A percentile compares a stretch with the other conserved stretches of the same genome.
Evolutionary conservation across 306 rosid species (phyloP).

Genomic region (Casuarina glauca): DNA sequence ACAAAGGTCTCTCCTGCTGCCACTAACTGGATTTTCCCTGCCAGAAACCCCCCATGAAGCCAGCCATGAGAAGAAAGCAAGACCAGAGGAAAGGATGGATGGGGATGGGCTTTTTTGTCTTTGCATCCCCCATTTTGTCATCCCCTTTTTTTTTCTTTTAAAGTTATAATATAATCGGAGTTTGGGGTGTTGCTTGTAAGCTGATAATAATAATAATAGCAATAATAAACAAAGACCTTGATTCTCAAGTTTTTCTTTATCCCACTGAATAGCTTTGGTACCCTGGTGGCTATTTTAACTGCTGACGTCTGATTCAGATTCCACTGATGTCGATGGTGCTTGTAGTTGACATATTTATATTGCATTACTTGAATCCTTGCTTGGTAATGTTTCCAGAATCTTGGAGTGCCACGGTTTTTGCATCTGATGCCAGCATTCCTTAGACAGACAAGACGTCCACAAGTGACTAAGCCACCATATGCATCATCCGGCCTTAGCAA

Average conservation of each 20-base stretch:
- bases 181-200: slow-evolving; percentile 7
- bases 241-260: not conserved
- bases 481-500: not conserved
- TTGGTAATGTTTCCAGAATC: slow-evolving; percentile 18
- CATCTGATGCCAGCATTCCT: slow-evolving; percentile 33
- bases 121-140: slow-evolving; percentile 22
- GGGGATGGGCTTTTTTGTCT: slow-evolving; percentile 36
- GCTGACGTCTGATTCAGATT: slow-evolving; percentile 46
- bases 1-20: slow-evolving; percentile 35
- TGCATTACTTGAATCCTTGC: slow-evolving; percentile 19
- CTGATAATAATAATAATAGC: slow-evolving; percentile 10
- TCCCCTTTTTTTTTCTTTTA: not conserved
- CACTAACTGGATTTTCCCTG: slow-evolving; percentile 33
- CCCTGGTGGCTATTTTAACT: not conserved
- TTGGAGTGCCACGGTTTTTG: slow-evolving; percentile 1
- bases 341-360: slow-evolving; percentile 10
- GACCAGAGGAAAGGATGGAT: not conserved
- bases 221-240: slow-evolving; percentile 24
- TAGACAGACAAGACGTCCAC: not conserved
- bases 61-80: slow-evolving; percentile 24
- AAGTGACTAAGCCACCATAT: not conserved
- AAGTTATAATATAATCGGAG: slow-evolving; percentile 6
- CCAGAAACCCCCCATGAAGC: slow-evolving; percentile 29
- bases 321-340: slow-evolving; percentile 30
- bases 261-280: not conserved